Conservation (phyloP, 2,329 filamentous ascomycete genomes). For the Fusarium nygamai region DNA sequence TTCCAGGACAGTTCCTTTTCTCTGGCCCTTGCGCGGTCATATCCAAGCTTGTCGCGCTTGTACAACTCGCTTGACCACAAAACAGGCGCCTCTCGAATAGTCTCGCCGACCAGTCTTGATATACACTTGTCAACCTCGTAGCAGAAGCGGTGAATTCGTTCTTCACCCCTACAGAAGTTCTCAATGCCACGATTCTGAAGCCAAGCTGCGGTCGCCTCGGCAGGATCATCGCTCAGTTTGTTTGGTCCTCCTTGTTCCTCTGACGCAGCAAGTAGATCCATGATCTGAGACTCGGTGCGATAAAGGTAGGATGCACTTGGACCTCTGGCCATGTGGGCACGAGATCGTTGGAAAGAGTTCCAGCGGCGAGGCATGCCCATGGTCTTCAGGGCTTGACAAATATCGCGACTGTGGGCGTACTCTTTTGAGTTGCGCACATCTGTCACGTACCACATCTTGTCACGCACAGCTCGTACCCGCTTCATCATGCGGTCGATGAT, state of each 20-base stretch:
- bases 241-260: conserved; percentile 90
- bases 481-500: conserved; percentile 80
- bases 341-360: conserved; percentile 61
- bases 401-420: conserved; percentile 87
- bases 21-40: conserved; percentile 58
- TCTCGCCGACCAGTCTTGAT: conserved; percentile 85
- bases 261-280: conserved; percentile 85
- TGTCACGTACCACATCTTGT: conserved; percentile 99
- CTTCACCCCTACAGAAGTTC: conserved; percentile 94
- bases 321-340: conserved; percentile 58
- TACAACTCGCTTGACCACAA: conserved; percentile 94
- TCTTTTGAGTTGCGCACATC: conserved; percentile 90
- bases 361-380: conserved; percentile 78
- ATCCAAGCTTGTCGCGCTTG: conserved; percentile 75
- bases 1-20: conserved; percentile 59
- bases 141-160: conserved; percentile 92
- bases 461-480: conserved; percentile 77
- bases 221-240: conserved; percentile 95
- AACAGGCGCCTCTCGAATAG: conserved; percentile 83
- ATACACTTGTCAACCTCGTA: conserved; percentile 90
- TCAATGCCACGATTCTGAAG: conserved; percentile 83
- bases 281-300: conserved; percentile 83
- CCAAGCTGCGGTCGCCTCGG: conserved; percentile 86
- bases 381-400: conserved; percentile 87
- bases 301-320: conserved; percentile 73